Percentiles rank a stretch among this genome's conserved stretches.
These are phyloP conservation scores for Gymnopilus dilepis DNA, from an alignment of 768 basidiomycete species.

Conservation along the genomic window DNA sequence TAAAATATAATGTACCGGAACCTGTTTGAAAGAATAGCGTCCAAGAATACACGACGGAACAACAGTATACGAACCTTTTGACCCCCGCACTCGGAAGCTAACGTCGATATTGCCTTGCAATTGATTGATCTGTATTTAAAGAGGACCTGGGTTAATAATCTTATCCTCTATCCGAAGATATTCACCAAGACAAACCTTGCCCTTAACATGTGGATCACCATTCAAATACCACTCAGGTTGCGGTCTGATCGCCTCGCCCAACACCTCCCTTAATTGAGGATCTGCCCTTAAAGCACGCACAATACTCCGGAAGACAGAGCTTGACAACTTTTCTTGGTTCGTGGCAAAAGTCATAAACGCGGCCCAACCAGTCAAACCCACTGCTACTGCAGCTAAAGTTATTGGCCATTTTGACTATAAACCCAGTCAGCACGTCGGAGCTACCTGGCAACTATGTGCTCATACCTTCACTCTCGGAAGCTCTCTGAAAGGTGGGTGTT, in stretches of 20 bases:
- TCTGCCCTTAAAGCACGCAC: conserved; percentile 63
- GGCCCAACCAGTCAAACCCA: conserved; percentile 69
- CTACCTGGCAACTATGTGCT: not conserved
- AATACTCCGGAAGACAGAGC: conserved; percentile 73
- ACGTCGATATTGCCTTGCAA: conserved; percentile 80
- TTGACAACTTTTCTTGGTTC: conserved; percentile 80
- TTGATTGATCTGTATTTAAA: conserved; percentile 66
- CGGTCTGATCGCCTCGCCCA: conserved; percentile 71
- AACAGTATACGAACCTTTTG: conserved; percentile 52
- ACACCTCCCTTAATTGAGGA: conserved; percentile 49
- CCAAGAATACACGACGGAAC: not conserved
- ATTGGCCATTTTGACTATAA: conserved; percentile 62
- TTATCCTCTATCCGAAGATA: not conserved
- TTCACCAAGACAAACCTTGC: conserved; percentile 53
- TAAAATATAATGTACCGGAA: conserved; percentile 81
- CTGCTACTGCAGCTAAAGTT: conserved; percentile 49
- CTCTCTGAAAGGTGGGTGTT: conserved; percentile 38
- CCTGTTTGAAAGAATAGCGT: conserved; percentile 40
- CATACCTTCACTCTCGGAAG: conserved; percentile 42
- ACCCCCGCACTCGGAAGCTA: conserved; percentile 76
- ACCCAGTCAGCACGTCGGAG: not conserved
- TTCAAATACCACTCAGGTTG: conserved; percentile 79
- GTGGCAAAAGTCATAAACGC: conserved; percentile 71
- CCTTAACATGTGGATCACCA: conserved; percentile 73
- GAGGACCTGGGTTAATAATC: not conserved